Conservation (phyloP, 2,329 filamentous ascomycete species). For the Talaromyces sp. region DNA sequence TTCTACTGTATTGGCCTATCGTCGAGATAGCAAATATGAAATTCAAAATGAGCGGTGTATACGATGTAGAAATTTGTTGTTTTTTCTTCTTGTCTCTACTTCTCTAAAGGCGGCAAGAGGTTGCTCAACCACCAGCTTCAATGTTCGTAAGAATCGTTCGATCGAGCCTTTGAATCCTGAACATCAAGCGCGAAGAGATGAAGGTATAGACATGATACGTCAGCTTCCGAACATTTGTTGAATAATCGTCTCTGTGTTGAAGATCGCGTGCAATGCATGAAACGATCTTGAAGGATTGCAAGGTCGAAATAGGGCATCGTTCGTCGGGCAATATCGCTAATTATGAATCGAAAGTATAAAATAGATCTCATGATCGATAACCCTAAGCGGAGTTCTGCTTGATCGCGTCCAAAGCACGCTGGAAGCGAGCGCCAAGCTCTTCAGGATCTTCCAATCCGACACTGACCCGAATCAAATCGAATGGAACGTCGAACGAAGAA, state of each 20-base stretch:
- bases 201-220: not conserved
- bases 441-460: conserved; percentile 80
- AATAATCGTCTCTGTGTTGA: not conserved
- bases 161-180: too few relatives aligned
- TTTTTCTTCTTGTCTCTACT: not conserved
- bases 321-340: not conserved
- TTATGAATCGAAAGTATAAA: not conserved
- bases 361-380: not conserved
- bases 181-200: not conserved
- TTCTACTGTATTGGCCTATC: not conserved
- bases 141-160: not conserved
- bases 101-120: not conserved
- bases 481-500: conserved; percentile 74
- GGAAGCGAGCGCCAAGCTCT: conserved; percentile 64
- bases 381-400: conserved; percentile 14
- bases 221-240: too few relatives aligned
- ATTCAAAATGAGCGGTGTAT: not conserved
- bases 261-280: not conserved
- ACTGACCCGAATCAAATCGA: conserved; percentile 78
- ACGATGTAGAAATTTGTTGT: not conserved
- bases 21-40: not conserved
- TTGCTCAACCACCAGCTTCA: not conserved
- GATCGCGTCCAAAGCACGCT: conserved; percentile 65
- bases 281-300: not conserved
- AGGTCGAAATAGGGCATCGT: not conserved